These are phyloP conservation scores for Pilobolus umbonatus DNA, from an alignment of 192 early-diverging fungal genomes.

Conservation along the genomic window DNA sequence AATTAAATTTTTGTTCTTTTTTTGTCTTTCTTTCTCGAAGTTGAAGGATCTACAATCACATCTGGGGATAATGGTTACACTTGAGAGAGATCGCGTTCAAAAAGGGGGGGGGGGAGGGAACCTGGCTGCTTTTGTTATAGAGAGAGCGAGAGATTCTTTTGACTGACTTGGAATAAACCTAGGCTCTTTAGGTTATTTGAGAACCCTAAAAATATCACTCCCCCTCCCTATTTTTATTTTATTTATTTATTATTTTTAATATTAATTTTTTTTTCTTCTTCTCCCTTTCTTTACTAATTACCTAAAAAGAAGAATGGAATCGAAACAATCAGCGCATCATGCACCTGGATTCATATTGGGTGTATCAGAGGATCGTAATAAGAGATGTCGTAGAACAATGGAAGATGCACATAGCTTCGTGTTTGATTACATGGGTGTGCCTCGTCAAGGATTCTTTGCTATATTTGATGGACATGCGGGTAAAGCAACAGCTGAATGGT, in stretches of 20 bases:
- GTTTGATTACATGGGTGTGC: constrained; percentile 76
- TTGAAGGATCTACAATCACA: no score
- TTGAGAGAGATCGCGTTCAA: no score
- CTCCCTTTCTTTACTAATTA: neutral
- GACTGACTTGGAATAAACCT: no score
- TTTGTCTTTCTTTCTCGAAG: neutral
- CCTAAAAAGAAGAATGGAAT: neutral
- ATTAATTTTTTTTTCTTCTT: neutral
- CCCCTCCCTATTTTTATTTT: no score
- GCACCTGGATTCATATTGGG: constrained; percentile 57
- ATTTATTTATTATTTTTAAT: neutral
- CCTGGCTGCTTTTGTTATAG: no score
- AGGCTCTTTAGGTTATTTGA: no score
- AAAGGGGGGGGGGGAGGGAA: no score
- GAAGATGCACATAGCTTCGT: constrained; percentile 92
- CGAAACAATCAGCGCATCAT: neutral
- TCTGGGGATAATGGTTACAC: no score
- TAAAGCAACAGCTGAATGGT: constrained; percentile 92
- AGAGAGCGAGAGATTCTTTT: no score
- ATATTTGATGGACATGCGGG: constrained; percentile 98
- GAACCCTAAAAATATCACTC: no score
- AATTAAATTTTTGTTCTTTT: constrained; percentile 1
- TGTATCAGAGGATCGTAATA: constrained; percentile 83
- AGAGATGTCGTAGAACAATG: constrained; percentile 90
- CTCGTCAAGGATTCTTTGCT: constrained; percentile 86